Evolutionary conservation across 331 rosid species (phyloP).

Genomic region (Malus hybrid): DNA sequence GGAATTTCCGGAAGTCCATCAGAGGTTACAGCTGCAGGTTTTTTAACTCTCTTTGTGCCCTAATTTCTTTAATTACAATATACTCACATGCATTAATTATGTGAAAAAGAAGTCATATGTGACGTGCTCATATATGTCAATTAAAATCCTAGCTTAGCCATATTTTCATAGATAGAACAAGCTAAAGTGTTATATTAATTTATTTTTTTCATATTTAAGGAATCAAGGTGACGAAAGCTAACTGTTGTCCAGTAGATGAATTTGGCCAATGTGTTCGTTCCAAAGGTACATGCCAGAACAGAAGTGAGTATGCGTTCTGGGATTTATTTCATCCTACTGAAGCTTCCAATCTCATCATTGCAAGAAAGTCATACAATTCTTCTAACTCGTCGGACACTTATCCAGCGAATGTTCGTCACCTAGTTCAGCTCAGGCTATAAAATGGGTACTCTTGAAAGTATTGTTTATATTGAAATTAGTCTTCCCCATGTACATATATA

Average conservation of each 20-base stretch:
- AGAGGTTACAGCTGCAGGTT: conserved; percentile 8
- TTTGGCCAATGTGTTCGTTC: conserved; percentile 29
- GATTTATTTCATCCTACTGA: conserved; percentile 33
- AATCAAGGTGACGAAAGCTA: not conserved
- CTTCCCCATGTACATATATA: no score
- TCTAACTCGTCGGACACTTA: not conserved
- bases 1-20: not conserved
- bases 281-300: conserved; percentile 29
- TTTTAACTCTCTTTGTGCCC: not conserved
- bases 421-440: conserved; percentile 11
- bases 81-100: not conserved
- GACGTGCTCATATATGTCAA: not conserved
- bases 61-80: not conserved
- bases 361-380: conserved; percentile 21
- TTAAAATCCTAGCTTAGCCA: not conserved
- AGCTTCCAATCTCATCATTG: not conserved
- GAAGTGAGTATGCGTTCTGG: conserved; percentile 19
- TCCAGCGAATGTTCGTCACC: conserved; percentile 31
- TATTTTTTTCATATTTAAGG: conserved; percentile 14
- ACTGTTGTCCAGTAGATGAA: conserved; percentile 29
- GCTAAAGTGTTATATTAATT: not conserved
- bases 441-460: not conserved
- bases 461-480: no score
- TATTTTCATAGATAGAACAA: no score
- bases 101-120: not conserved